A percentile compares a stretch with the other conserved stretches of the same genome.
These are phyloP conservation scores for Salix arbutifolia DNA, from an alignment of 345 rosid genomes.

Conservation along the genomic window DNA sequence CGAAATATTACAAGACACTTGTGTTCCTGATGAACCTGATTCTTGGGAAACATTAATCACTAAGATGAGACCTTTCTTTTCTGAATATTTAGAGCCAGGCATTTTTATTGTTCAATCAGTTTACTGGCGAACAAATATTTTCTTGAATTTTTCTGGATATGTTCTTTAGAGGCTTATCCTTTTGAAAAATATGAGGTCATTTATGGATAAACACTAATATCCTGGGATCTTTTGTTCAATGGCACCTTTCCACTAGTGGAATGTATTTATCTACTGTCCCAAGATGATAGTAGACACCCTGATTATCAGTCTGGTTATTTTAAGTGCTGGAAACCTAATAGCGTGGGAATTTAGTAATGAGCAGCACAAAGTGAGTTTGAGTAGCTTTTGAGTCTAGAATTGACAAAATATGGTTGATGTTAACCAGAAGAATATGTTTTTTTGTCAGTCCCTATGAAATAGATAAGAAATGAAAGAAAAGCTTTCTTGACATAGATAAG, in stretches of 20 bases:
- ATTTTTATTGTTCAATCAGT: not conserved
- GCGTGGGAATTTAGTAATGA: not conserved
- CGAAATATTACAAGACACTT: not conserved
- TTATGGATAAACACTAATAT: not conserved
- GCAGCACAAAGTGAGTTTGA: no score
- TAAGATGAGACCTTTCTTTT: not conserved
- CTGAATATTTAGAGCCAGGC: not conserved
- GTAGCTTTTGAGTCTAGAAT: not conserved
- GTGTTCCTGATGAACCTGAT: not conserved
- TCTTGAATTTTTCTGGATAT: not conserved
- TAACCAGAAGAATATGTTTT: not conserved
- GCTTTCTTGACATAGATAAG: no score
- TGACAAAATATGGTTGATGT: not conserved
- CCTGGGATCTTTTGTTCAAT: not conserved
- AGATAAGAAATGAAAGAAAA: not conserved
- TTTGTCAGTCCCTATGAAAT: not conserved
- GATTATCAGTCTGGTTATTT: not conserved
- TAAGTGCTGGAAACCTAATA: not conserved
- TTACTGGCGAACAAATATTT: not conserved
- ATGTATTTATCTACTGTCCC: not conserved
- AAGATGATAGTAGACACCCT: not conserved
- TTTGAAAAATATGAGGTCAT: not conserved
- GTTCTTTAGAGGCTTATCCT: not conserved
- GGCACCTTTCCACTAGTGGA: not conserved
- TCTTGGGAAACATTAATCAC: not conserved